These are phyloP conservation scores for Candida sanyaensis DNA, from an alignment of 1,139 yeast species.

Conservation along the genomic window DNA sequence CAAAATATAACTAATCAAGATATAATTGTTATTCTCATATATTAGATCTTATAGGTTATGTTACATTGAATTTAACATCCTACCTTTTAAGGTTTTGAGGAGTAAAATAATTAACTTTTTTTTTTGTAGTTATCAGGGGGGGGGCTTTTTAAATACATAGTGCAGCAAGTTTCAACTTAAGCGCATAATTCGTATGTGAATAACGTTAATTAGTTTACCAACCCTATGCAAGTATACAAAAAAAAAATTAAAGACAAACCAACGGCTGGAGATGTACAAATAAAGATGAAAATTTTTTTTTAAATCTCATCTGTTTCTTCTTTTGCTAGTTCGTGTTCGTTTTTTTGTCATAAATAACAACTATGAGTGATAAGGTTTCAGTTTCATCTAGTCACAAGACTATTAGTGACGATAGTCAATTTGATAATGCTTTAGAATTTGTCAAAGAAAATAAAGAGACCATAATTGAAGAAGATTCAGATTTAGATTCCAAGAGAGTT, in stretches of 20 bases:
- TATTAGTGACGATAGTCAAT: conserved; percentile 6
- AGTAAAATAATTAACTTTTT: not conserved
- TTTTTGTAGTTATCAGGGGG: not conserved
- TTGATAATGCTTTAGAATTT: conserved; percentile 16
- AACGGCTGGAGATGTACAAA: not conserved
- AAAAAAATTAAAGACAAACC: not conserved
- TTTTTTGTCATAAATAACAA: not conserved
- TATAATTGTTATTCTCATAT: too few species aligned
- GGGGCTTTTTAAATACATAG: not conserved
- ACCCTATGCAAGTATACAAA: not conserved
- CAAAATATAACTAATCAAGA: too few species aligned
- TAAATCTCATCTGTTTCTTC: not conserved
- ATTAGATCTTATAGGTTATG: too few species aligned
- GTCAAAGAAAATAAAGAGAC: conserved; percentile 4
- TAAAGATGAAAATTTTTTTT: not conserved
- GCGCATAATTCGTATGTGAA: not conserved
- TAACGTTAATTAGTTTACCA: not conserved
- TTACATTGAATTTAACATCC: too few species aligned
- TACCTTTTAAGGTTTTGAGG: not conserved
- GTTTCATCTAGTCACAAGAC: not conserved
- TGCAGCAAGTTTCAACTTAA: not conserved
- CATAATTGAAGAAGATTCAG: not conserved
- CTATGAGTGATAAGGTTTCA: conserved; percentile 1
- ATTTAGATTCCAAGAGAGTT: conserved; percentile 13
- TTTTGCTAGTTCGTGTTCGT: not conserved